Percentiles rank a stretch among this genome's conserved stretches.
Evolutionary conservation across 345 rosid species (phyloP).

Genomic region (Euphorbia tirucalli): DNA sequence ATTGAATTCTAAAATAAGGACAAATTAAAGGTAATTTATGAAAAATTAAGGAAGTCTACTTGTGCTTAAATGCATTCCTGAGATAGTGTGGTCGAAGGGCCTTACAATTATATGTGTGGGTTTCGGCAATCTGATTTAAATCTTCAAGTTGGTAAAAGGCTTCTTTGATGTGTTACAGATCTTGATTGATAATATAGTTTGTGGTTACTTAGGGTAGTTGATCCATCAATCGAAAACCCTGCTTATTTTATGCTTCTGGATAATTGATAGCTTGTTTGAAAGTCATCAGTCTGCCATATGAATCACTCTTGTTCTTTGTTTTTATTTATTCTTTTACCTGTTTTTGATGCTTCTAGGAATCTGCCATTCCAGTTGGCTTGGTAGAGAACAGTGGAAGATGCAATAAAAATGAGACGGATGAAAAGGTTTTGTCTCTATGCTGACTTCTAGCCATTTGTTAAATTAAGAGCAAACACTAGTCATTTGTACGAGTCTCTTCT

Average conservation of each 20-base stretch:
- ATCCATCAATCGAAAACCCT: not conserved
- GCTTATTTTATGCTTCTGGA: not conserved
- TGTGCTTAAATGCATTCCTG: not conserved
- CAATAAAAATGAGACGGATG: constrained; percentile 69
- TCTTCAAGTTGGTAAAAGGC: not conserved
- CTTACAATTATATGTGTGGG: not conserved
- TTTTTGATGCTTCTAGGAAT: constrained; percentile 42
- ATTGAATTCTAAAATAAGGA: not conserved
- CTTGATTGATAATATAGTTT: not conserved
- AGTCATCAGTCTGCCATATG: not conserved
- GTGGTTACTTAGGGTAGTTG: not conserved
- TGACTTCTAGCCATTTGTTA: not conserved
- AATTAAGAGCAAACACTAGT: not conserved
- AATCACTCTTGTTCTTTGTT: not conserved
- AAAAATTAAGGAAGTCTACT: not conserved
- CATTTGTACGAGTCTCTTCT: not conserved
- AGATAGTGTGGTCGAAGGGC: not conserved
- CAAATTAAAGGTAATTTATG: not conserved
- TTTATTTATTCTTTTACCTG: not conserved
- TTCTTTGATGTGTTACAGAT: not conserved
- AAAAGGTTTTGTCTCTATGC: constrained; percentile 49
- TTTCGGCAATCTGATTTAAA: not conserved
- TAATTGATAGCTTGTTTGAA: not conserved
- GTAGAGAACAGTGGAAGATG: constrained; percentile 88
- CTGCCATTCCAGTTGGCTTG: constrained; percentile 50